Conservation (phyloP, 116 monocot genomes). For the Thalassia testudinum region DNA sequence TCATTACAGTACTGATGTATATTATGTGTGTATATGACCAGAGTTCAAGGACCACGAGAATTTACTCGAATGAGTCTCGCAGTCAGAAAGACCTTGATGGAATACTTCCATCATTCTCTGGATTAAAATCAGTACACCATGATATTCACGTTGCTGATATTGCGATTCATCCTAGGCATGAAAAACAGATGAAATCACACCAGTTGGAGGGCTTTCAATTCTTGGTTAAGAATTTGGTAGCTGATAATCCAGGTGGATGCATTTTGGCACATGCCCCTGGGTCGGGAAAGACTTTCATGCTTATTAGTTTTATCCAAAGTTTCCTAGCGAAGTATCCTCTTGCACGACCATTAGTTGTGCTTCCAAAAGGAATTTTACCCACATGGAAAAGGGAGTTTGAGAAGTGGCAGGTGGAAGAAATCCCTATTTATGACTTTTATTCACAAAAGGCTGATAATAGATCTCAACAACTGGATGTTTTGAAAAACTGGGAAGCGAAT, state of each 20-base stretch:
- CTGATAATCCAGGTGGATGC: slow-evolving; percentile 83
- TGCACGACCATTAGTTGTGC: slow-evolving; percentile 61
- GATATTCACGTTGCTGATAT: slow-evolving; percentile 17
- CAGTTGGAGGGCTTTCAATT: slow-evolving; percentile 86
- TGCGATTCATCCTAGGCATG: slow-evolving; percentile 75
- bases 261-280: slow-evolving; percentile 86
- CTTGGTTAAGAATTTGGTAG: slow-evolving; percentile 62
- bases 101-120: too few relatives aligned
- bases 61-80: too few relatives aligned
- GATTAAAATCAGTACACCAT: too few relatives aligned
- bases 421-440: slow-evolving; percentile 78
- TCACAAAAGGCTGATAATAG: slow-evolving; percentile 60
- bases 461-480: slow-evolving; percentile 53
- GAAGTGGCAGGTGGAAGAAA: slow-evolving; percentile 78
- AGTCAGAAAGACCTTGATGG: too few relatives aligned
- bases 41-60: too few relatives aligned
- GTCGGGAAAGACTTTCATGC: slow-evolving; percentile 96
- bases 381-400: slow-evolving; percentile 74
- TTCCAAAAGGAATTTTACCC: slow-evolving; percentile 82
- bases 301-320: slow-evolving; percentile 95
- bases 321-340: slow-evolving; percentile 61
- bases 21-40: too few relatives aligned
- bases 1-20: too few relatives aligned
- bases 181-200: slow-evolving; percentile 67
- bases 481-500: slow-evolving; percentile 54